Percentiles rank a stretch among this genome's conserved stretches.
phyloP scores from a whole-genome alignment of 345 rosid species.

The Crucihimalaya himalaica region DNA sequence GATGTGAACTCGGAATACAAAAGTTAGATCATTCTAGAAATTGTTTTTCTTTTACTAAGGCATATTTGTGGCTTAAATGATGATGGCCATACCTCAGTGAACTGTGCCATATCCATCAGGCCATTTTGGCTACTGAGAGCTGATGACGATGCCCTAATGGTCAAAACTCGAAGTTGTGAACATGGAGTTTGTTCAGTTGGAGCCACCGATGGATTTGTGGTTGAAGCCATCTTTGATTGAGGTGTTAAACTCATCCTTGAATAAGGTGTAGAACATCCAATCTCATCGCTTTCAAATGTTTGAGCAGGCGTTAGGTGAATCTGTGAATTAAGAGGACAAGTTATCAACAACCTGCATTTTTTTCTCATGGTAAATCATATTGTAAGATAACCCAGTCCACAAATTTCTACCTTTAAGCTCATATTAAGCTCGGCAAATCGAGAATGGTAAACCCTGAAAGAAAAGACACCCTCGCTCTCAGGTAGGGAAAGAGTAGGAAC shows the following conservation, averaged over 20 bases:
- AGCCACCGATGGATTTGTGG: background rate
- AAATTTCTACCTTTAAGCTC: constrained; percentile 37
- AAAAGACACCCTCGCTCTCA: constrained; percentile 45
- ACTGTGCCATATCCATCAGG: constrained; percentile 7
- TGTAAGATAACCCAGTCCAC: background rate
- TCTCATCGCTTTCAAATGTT: constrained; percentile 26
- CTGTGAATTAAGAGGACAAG: constrained; percentile 5
- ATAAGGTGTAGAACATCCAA: background rate
- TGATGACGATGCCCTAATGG: background rate
- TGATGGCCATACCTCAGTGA: constrained; percentile 20
- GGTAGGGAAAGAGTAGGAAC: constrained; percentile 51
- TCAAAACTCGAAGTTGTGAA: constrained; percentile 16
- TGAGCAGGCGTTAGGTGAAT: constrained; percentile 18
- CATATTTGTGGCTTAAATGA: background rate
- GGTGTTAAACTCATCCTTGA: background rate
- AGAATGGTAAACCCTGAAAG: constrained; percentile 51
- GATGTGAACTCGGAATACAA: background rate
- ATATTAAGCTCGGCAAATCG: constrained; percentile 42
- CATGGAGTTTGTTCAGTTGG: constrained; percentile 18
- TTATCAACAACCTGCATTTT: background rate
- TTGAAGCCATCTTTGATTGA: constrained; percentile 9
- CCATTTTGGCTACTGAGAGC: constrained; percentile 18
- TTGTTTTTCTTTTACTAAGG: background rate
- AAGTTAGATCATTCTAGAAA: background rate
- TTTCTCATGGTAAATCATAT: background rate